These are phyloP conservation scores for Termitomyces sp. DNA, from an alignment of 768 basidiomycete genomes.

Conservation along the genomic window DNA sequence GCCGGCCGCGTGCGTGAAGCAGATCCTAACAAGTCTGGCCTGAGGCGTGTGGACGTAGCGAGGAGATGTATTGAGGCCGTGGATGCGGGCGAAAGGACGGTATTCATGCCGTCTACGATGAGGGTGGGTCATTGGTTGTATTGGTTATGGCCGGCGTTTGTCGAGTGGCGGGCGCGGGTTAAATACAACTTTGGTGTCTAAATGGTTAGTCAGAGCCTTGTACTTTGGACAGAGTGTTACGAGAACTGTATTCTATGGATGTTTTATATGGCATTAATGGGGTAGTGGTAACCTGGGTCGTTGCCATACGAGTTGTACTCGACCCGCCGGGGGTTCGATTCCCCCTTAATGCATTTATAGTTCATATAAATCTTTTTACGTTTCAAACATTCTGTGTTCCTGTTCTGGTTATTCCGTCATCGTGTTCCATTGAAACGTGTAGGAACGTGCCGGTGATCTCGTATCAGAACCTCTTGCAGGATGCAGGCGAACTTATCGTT, in stretches of 20 bases:
- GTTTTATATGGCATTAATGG: not conserved
- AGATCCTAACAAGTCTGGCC: constrained; percentile 52
- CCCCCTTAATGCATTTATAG: constrained; percentile 75
- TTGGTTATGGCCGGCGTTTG: constrained; percentile 55
- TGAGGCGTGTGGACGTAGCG: constrained; percentile 60
- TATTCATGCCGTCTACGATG: constrained; percentile 52
- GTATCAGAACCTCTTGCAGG: not conserved
- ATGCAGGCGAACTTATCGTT: not conserved
- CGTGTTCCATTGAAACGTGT: too few species aligned
- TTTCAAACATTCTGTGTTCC: too few species aligned
- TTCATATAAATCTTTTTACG: too few species aligned
- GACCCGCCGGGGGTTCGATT: constrained; percentile 89
- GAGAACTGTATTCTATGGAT: too few species aligned
- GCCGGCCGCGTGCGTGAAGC: constrained; percentile 36
- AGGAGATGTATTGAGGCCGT: constrained; percentile 52
- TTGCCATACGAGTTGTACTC: constrained; percentile 19
- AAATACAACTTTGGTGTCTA: constrained; percentile 57
- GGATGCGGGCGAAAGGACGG: constrained; percentile 48
- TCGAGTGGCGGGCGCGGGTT: constrained; percentile 51
- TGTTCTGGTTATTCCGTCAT: too few species aligned
- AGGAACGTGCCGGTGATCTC: not conserved
- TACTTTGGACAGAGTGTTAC: too few species aligned
- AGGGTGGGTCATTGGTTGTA: constrained; percentile 49
- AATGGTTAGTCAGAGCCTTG: not conserved
- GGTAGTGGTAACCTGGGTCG: not conserved